These are phyloP conservation scores for Yamadazyma sp. DNA, from an alignment of 1,139 yeast species.

Conservation along the genomic window DNA sequence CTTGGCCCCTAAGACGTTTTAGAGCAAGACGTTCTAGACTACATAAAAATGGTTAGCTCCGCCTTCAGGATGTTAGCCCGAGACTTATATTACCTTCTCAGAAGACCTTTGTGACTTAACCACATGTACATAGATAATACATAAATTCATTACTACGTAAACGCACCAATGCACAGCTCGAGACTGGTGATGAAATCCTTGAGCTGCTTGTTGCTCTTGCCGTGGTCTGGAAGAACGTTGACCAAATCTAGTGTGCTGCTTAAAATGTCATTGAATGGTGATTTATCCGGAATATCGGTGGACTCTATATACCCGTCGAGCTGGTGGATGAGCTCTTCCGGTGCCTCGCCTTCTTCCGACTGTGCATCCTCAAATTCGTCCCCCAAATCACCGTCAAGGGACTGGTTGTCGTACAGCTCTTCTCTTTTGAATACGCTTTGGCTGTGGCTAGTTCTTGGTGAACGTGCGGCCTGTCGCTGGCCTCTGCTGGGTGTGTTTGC, in stretches of 20 bases:
- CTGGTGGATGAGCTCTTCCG: conserved; percentile 11
- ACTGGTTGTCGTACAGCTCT: neutral
- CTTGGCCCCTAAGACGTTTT: conserved; percentile 85
- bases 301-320: conserved; percentile 14
- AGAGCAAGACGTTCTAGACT: conserved; percentile 18
- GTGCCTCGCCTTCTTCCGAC: conserved; percentile 8
- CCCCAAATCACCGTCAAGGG: neutral
- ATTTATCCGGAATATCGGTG: conserved; percentile 1
- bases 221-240: conserved; percentile 18
- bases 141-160: conserved; percentile 14
- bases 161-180: conserved; percentile 25
- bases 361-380: conserved; percentile 6
- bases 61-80: no score
- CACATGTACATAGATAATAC: conserved; percentile 5
- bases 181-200: conserved; percentile 23
- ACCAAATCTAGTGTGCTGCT: conserved; percentile 17
- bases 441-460: neutral
- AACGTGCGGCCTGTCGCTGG: no score
- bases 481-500: no score
- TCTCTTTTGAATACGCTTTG: neutral
- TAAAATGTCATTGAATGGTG: conserved; percentile 17
- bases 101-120: no score
- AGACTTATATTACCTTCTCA: no score
- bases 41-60: no score
- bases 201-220: conserved; percentile 17